phyloP scores from a whole-genome alignment of 2,329 filamentous ascomycete genomes.

The Trichoderma aggressivum region DNA sequence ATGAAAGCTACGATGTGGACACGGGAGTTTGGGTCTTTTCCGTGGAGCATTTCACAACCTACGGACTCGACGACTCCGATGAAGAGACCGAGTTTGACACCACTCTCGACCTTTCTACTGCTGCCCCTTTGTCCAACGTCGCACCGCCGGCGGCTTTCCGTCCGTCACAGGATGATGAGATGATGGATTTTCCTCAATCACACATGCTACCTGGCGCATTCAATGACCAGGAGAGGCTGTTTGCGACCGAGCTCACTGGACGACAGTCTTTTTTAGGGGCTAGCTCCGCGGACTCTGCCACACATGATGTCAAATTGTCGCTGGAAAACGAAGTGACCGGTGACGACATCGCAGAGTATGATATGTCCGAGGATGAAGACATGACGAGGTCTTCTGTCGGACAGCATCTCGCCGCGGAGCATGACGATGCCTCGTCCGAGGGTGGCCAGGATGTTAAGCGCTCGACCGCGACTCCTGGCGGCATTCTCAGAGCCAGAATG shows the following conservation, averaged over 20 bases:
- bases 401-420: conserved; percentile 75
- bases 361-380: conserved; percentile 65
- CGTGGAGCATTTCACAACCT: conserved; percentile 96
- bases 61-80: conserved; percentile 78
- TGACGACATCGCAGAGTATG: conserved; percentile 74
- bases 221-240: conserved; percentile 55
- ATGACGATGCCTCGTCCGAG: conserved; percentile 54
- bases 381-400: conserved; percentile 75
- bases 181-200: conserved; percentile 53
- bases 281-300: conserved; percentile 80
- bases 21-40: conserved; percentile 87
- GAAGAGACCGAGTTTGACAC: conserved; percentile 60
- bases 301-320: conserved; percentile 56
- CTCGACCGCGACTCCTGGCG: conserved; percentile 52
- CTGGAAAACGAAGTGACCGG: conserved; percentile 47
- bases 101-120: conserved; percentile 29
- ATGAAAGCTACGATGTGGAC: conserved; percentile 72
- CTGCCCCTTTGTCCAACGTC: conserved; percentile 18
- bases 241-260: conserved; percentile 54
- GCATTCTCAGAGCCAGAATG: conserved; percentile 61
- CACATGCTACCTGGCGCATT: conserved; percentile 74
- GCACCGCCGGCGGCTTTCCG: conserved; percentile 24
- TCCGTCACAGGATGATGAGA: conserved; percentile 45
- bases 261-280: conserved; percentile 86
- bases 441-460: conserved; percentile 46